Conservation (phyloP, 2,329 filamentous ascomycete genomes). For the Hypocrella siamensis region DNA sequence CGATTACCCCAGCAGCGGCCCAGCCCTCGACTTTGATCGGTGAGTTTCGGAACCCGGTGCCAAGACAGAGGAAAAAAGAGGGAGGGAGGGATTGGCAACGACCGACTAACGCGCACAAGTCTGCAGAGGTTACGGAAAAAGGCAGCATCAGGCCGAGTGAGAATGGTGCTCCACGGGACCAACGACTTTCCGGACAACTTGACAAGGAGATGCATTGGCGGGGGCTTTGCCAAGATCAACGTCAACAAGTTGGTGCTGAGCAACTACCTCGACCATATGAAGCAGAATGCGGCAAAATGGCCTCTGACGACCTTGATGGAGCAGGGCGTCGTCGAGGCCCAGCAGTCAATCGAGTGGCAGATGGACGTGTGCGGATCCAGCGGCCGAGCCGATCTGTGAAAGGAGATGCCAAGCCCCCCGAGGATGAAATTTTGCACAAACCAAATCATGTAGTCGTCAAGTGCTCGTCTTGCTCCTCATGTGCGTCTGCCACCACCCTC, state of each 20-base stretch:
- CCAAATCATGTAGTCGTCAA: no score
- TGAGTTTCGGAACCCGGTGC: no score
- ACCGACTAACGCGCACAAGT: conserved; percentile 7
- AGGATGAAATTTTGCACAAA: no score
- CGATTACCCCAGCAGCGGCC: conserved; percentile 50
- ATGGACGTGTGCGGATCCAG: conserved; percentile 22
- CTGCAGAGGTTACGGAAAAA: conserved; percentile 19
- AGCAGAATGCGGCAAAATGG: conserved; percentile 18
- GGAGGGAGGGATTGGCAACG: no score
- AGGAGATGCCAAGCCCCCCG: no score
- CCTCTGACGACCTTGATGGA: conserved; percentile 26
- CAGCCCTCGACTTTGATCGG: conserved; percentile 39
- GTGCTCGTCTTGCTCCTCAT: no score
- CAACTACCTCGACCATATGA: conserved; percentile 23
- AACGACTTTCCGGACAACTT: conserved; percentile 36
- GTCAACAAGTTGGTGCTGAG: conserved; percentile 38
- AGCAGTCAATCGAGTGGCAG: conserved; percentile 26
- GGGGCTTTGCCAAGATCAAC: conserved; percentile 39
- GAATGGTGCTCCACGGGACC: conserved; percentile 37
- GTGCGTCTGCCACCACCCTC: no score
- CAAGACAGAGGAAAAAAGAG: no score
- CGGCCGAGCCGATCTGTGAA: no score
- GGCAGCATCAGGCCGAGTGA: conserved; percentile 22
- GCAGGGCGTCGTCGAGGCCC: conserved; percentile 24
- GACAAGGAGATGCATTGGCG: conserved; percentile 32